A percentile compares a stretch with the other conserved stretches of the same genome.
Conservation (phyloP, 768 basidiomycete genomes). For the Naematelia encephala region DNA sequence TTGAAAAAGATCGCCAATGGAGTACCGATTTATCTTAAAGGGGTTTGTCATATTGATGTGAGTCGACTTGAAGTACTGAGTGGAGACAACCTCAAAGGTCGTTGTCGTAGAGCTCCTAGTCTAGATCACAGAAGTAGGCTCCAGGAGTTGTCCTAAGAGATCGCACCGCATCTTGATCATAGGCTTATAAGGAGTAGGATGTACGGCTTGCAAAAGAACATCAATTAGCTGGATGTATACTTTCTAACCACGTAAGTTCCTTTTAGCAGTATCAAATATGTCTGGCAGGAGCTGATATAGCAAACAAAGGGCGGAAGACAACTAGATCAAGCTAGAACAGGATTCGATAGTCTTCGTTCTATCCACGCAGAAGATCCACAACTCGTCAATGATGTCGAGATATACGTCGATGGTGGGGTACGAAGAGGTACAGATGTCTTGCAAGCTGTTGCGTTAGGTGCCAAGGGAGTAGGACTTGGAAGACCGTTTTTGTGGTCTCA, state of each 20-base stretch:
- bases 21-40: slow-evolving; percentile 56
- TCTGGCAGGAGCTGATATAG: not conserved
- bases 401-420: slow-evolving; percentile 84
- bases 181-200: slow-evolving; percentile 55
- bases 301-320: not conserved
- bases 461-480: slow-evolving; percentile 51
- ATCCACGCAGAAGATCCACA: slow-evolving; percentile 45
- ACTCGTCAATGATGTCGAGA: slow-evolving; percentile 51
- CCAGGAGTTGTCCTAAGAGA: too few species aligned
- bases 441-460: slow-evolving; percentile 73
- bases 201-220: slow-evolving; percentile 80
- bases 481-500: slow-evolving; percentile 52
- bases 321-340: slow-evolving; percentile 36
- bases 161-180: too few species aligned
- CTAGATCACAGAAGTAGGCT: too few species aligned
- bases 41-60: slow-evolving; percentile 55
- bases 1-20: slow-evolving; percentile 49
- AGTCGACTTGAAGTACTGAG: too few species aligned
- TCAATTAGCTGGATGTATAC: slow-evolving; percentile 58
- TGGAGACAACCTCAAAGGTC: too few species aligned
- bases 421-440: slow-evolving; percentile 80
- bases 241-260: slow-evolving; percentile 60
- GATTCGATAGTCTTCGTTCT: slow-evolving; percentile 55
- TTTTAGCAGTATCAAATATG: slow-evolving; percentile 31
- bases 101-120: too few species aligned